These are phyloP conservation scores for Helotiales sp. DNA, from an alignment of 2,329 filamentous ascomycete genomes.

Conservation along the genomic window DNA sequence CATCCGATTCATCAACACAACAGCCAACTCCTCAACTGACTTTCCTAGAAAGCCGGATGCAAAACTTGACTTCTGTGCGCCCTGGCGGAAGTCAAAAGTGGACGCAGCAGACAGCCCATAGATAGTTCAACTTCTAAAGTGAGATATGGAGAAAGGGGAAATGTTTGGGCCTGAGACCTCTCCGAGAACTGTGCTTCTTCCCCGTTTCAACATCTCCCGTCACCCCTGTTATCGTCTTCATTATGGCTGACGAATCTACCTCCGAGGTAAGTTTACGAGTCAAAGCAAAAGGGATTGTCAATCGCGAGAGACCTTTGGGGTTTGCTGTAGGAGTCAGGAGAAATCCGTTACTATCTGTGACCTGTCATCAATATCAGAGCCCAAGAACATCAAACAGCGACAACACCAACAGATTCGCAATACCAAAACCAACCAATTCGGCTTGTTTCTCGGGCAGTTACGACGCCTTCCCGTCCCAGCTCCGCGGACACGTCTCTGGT, in stretches of 20 bases:
- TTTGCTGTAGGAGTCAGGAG: neutral
- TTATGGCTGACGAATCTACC: slow-evolving; percentile 1
- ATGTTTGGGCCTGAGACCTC: slow-evolving; percentile 8
- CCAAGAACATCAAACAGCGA: neutral
- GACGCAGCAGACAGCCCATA: no score
- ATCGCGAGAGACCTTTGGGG: neutral
- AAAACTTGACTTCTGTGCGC: neutral
- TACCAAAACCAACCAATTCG: neutral
- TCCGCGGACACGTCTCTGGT: neutral
- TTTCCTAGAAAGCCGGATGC: neutral
- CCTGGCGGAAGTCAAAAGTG: neutral
- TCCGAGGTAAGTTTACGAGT: neutral
- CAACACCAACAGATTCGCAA: neutral
- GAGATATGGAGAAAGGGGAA: neutral
- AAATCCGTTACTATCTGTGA: neutral
- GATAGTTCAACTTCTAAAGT: neutral
- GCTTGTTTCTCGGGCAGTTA: slow-evolving; percentile 4
- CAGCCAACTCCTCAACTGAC: neutral
- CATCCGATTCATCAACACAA: neutral
- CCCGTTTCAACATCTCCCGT: slow-evolving; percentile 2
- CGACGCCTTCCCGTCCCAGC: neutral
- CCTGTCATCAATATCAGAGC: neutral
- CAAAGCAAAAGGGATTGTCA: neutral
- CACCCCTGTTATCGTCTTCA: neutral
- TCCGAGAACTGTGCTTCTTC: slow-evolving; percentile 7